Percentiles rank a stretch among this genome's conserved stretches.
Evolutionary conservation across 805 yeast genomes (phyloP).

Genomic region (Ogataea corticis): DNA sequence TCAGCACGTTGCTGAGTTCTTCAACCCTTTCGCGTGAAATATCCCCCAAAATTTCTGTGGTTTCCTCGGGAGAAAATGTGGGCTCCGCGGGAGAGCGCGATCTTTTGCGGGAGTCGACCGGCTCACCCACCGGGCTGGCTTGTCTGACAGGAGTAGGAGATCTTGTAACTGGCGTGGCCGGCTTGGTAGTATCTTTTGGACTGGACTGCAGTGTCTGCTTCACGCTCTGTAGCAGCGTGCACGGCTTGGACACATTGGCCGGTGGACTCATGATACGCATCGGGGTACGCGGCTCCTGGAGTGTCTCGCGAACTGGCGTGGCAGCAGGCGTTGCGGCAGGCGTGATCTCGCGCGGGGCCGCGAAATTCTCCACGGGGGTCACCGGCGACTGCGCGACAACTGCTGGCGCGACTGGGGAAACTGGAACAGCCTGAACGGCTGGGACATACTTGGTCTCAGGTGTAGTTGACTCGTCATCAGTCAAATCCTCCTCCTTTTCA

Average conservation of each 20-base stretch:
- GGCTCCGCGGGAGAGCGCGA: constrained; percentile 2
- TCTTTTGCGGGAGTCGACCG: constrained; percentile 4
- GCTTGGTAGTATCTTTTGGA: background rate
- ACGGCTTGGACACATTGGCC: background rate
- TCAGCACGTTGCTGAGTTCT: constrained; percentile 63
- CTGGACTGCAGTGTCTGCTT: background rate
- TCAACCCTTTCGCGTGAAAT: constrained; percentile 40
- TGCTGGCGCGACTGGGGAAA: background rate
- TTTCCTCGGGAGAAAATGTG: constrained; percentile 21
- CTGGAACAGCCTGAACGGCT: background rate
- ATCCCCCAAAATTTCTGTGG: constrained; percentile 30
- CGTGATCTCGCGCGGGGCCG: background rate
- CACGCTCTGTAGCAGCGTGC: background rate
- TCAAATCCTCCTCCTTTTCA: constrained; percentile 14
- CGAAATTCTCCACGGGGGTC: background rate
- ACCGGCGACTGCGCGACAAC: too few species aligned
- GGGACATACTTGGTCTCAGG: background rate
- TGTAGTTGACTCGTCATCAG: constrained; percentile 9
- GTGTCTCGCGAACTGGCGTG: background rate
- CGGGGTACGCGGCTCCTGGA: background rate
- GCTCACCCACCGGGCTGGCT: too few species aligned
- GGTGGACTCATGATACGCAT: too few species aligned
- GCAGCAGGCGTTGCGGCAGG: background rate
- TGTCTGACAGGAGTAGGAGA: background rate
- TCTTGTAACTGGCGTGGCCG: background rate